Evolutionary conservation across 2,329 filamentous ascomycete species (phyloP), one percentile per base, ranked within the genome.

Genomic region (Dactylellina haptotyla): DNA sequence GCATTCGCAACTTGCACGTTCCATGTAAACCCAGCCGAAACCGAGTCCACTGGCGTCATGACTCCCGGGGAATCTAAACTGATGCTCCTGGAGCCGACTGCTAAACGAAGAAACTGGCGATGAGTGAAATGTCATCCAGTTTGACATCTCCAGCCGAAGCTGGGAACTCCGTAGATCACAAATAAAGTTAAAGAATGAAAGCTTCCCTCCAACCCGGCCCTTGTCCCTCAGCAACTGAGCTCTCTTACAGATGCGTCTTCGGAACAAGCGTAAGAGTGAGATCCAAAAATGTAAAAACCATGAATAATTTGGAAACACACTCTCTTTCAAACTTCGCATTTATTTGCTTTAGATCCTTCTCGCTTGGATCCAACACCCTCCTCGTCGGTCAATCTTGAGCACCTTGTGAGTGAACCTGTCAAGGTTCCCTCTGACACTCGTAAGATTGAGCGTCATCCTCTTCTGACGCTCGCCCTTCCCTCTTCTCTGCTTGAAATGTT

Each of bases 391-490:
- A 48, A 58, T 72, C 53, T 63, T 62, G 41, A 62, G 37, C 16
- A 63, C 57, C 45, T 58, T 43, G n/a, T 59, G 32, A 18, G 64
- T 34, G 46, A 61, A 69, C 37, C 53, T 9, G 34, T 57, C 20
- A 57, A 57, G 53, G 12, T 57, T 43, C 6, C 53, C 34, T n/a
- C 37, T 18, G 2, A 41, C 34, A 5, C 10, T 10, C 23, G 26
- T 63, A 4, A 64, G 25, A 53, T 64, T 48, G 51, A 72, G 43
- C 12, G 67, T 72, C 67, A 72, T 72, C 67, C 46, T 64, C 59
- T 51, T 72, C 32, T 57, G 54, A 12, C 54, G 16, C 10, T 65
- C 34, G 1, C 53, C 54, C 53, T 61, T 54, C 6, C 53, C 46
- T 37, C 59, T 48, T 5, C 54, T 25, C 12, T 50, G 34, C 16